Percentiles rank a stretch among this genome's conserved stretches.
phyloP scores from a whole-genome alignment of 2,329 filamentous ascomycete genomes.

The Penicillium crustosum region DNA sequence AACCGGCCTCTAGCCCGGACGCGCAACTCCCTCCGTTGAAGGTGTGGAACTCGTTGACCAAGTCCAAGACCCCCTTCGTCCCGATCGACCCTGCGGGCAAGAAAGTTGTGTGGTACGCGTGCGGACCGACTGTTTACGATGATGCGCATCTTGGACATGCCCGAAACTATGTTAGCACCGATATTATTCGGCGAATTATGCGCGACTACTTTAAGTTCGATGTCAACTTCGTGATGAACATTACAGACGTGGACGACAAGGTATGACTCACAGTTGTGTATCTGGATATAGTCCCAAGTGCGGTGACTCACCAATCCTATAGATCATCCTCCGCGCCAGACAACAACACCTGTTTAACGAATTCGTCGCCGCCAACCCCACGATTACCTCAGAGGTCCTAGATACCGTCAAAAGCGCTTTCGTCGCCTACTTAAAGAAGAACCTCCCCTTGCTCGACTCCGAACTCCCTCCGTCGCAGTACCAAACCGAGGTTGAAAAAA shows the following conservation, averaged over 20 bases:
- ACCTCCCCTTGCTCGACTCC: constrained; percentile 55
- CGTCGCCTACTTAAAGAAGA: constrained; percentile 64
- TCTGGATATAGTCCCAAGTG: not conserved
- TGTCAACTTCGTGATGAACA: constrained; percentile 88
- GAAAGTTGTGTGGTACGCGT: constrained; percentile 82
- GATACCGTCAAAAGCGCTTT: constrained; percentile 54
- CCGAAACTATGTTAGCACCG: constrained; percentile 85
- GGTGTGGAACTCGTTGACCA: constrained; percentile 78
- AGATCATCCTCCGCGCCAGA: constrained; percentile 67
- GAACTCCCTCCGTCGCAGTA: constrained; percentile 50
- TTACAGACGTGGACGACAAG: constrained; percentile 81
- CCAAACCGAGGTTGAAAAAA: constrained; percentile 48
- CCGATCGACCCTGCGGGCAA: constrained; percentile 66
- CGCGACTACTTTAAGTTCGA: constrained; percentile 79
- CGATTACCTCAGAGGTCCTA: constrained; percentile 47
- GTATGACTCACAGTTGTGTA: constrained; percentile 35
- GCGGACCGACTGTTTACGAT: constrained; percentile 83
- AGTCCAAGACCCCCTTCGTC: constrained; percentile 70
- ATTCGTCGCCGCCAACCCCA: constrained; percentile 57
- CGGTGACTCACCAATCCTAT: constrained; percentile 13
- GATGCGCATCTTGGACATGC: constrained; percentile 81
- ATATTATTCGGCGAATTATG: constrained; percentile 81
- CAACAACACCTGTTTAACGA: constrained; percentile 76
- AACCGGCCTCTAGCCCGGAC: constrained; percentile 36
- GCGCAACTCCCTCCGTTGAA: constrained; percentile 58